These are phyloP conservation scores for Arthrobotrys megalospora DNA, from an alignment of 2,329 filamentous ascomycete genomes.

Conservation along the genomic window DNA sequence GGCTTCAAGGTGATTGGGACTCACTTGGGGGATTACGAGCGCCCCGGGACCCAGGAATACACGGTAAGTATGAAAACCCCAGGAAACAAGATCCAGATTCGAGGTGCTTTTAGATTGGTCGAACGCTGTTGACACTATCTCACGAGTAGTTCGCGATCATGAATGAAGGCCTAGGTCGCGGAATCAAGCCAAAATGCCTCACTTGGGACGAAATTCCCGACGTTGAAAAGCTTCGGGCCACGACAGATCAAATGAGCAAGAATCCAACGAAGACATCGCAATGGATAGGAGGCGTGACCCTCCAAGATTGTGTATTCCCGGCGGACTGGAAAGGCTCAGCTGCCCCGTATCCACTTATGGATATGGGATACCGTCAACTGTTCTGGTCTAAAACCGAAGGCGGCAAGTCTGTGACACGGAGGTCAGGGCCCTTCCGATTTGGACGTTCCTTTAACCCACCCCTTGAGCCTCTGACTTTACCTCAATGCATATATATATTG, in stretches of 20 bases:
- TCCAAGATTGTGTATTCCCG: conserved; percentile 6
- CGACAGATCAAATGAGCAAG: not conserved
- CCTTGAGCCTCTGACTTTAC: too few relatives aligned
- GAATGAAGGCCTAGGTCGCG: not conserved
- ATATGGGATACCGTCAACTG: not conserved
- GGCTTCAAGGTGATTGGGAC: not conserved
- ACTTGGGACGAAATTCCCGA: not conserved
- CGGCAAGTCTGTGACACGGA: not conserved
- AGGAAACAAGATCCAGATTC: too few relatives aligned
- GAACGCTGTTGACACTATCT: not conserved
- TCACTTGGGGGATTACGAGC: conserved; percentile 4
- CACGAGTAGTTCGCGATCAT: conserved; percentile 1
- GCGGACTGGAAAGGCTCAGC: not conserved
- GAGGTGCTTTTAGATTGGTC: too few relatives aligned
- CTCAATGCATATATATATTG: too few relatives aligned
- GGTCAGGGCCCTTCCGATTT: not conserved
- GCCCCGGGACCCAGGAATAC: not conserved
- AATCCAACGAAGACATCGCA: not conserved
- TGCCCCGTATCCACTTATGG: not conserved
- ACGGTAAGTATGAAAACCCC: not conserved
- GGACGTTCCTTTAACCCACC: not conserved
- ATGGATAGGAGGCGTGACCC: not conserved
- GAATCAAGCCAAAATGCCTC: conserved; percentile 4
- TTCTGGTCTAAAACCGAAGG: conserved; percentile 5
- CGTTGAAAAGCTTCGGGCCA: not conserved